phyloP scores from a whole-genome alignment of 139 green algal species.

The Mesostigma viride region DNA sequence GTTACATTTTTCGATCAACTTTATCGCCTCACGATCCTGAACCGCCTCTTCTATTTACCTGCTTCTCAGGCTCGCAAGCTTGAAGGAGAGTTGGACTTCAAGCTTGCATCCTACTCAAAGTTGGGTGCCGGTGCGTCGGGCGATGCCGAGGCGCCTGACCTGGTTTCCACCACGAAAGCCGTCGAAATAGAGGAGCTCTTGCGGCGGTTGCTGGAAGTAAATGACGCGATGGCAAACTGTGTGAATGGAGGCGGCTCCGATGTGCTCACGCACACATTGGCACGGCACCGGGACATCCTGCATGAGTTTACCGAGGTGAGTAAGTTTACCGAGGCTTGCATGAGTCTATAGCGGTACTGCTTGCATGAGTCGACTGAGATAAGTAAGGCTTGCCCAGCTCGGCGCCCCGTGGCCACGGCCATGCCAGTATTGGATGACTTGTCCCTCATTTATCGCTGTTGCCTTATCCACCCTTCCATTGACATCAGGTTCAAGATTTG shows the following conservation, averaged over 20 bases:
- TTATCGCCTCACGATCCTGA: background rate
- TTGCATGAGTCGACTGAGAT: no score
- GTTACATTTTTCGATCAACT: background rate
- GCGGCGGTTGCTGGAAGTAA: conserved; percentile 62
- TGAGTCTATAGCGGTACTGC: no score
- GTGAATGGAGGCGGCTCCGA: conserved; percentile 45
- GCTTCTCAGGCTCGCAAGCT: conserved; percentile 63
- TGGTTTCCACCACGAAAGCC: background rate
- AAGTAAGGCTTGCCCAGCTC: no score
- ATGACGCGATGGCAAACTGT: conserved; percentile 57
- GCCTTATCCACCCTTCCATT: no score
- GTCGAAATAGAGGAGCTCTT: conserved; percentile 66
- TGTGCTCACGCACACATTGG: conserved; percentile 67
- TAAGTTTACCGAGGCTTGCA: no score
- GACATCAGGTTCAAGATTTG: no score
- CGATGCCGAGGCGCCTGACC: conserved; percentile 2
- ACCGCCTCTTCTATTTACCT: background rate
- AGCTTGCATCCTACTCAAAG: conserved; percentile 75
- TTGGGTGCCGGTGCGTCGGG: conserved; percentile 37
- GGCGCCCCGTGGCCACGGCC: no score
- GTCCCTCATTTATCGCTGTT: no score
- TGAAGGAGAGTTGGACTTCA: conserved; percentile 82
- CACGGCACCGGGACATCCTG: conserved; percentile 83
- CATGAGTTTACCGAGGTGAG: conserved; percentile 65
- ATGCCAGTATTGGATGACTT: no score